Conservation (phyloP, 2,329 filamentous ascomycete species). For the Aspergillus candidus region DNA sequence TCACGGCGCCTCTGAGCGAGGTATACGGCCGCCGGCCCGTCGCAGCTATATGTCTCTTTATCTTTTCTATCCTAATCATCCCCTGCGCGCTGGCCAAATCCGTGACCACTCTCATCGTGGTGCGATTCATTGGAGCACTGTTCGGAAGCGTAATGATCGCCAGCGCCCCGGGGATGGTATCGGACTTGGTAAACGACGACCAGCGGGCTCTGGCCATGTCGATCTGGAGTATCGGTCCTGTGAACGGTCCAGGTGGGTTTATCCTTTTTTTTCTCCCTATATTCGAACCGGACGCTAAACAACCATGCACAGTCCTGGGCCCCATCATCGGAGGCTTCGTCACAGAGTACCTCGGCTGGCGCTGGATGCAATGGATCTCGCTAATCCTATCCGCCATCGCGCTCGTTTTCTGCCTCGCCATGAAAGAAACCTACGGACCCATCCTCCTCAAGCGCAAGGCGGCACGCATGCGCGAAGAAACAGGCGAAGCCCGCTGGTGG, state of each 20-base stretch:
- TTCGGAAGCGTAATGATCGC: slow-evolving; percentile 75
- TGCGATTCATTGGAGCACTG: slow-evolving; percentile 67
- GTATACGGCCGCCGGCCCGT: slow-evolving; percentile 48
- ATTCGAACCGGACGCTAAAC: slow-evolving; percentile 1
- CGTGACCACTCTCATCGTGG: slow-evolving; percentile 61
- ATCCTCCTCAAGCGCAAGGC: slow-evolving; percentile 63
- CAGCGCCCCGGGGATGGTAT: slow-evolving; percentile 75
- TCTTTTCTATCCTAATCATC: slow-evolving; percentile 64
- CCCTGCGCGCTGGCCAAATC: slow-evolving; percentile 66
- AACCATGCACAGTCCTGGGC: slow-evolving; percentile 41
- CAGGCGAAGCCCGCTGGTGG: slow-evolving; percentile 67
- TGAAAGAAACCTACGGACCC: slow-evolving; percentile 73
- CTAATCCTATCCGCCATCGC: slow-evolving; percentile 64
- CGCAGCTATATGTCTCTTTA: slow-evolving; percentile 58
- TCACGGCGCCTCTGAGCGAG: slow-evolving; percentile 63
- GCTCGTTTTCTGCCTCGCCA: slow-evolving; percentile 52
- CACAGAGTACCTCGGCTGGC: slow-evolving; percentile 65
- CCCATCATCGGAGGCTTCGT: slow-evolving; percentile 77
- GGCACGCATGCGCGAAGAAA: slow-evolving; percentile 58
- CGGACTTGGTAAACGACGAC: slow-evolving; percentile 76
- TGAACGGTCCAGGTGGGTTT: slow-evolving; percentile 60
- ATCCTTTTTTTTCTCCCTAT: background rate
- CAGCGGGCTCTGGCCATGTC: slow-evolving; percentile 76
- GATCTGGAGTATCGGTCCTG: slow-evolving; percentile 74
- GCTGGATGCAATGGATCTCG: slow-evolving; percentile 79